phyloP scores from a whole-genome alignment of 345 rosid genomes.

The thale cress (Arabidopsis thaliana) region TAIR10.1 NC_003076.8:2781001-2781500 shows the following conservation, averaged over 20 bases:
- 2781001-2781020: conserved; percentile 72
- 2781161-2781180: conserved; percentile 15
- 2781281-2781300: conserved; percentile 68
- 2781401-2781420: conserved; percentile 73
- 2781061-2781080: conserved; percentile 85
- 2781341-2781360: conserved; percentile 11
- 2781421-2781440: conserved; percentile 71
- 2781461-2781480: conserved; percentile 85
- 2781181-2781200: conserved; percentile 62
- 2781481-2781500: conserved; percentile 92
- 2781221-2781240: conserved; percentile 94
- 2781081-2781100: conserved; percentile 78
- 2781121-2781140: conserved; percentile 29
- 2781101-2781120: conserved; percentile 66
- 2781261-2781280: conserved; percentile 72
- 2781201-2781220: conserved; percentile 86
- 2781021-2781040: conserved; percentile 81
- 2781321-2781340: conserved; percentile 18
- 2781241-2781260: conserved; percentile 91
- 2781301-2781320: conserved; percentile 24
- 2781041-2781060: conserved; percentile 91
- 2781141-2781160: background rate
- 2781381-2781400: conserved; percentile 87
- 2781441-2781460: conserved; percentile 61
- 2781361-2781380: conserved; percentile 64